Conservation (phyloP, 495 filamentous ascomycete species). For the Aspergillus baeticus region DNA sequence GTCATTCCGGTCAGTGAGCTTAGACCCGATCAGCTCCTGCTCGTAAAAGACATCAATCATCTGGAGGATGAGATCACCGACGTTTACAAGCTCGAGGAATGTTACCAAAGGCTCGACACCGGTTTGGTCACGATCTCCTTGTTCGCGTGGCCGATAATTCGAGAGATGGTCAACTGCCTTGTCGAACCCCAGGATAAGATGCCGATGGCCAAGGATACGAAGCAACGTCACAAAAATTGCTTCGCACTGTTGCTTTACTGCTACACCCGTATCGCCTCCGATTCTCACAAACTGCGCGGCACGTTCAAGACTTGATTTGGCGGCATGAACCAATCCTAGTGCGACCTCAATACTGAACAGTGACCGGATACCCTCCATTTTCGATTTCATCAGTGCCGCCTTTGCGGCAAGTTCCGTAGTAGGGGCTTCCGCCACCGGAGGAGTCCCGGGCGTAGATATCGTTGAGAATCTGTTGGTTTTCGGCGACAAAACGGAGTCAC, state of each 20-base stretch:
- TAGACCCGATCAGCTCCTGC: slow-evolving; percentile 80
- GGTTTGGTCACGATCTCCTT: slow-evolving; percentile 63
- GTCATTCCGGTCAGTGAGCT: slow-evolving; percentile 87
- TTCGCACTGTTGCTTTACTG: slow-evolving; percentile 88
- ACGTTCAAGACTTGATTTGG: slow-evolving; percentile 87
- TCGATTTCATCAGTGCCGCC: slow-evolving; percentile 91
- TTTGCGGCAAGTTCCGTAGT: slow-evolving; percentile 93
- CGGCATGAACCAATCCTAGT: slow-evolving; percentile 79
- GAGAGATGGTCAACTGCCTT: slow-evolving; percentile 89
- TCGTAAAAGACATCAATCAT: slow-evolving; percentile 99
- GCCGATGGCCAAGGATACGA: slow-evolving; percentile 77
- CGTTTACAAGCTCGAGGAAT: slow-evolving; percentile 96
- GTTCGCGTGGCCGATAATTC: slow-evolving; percentile 86
- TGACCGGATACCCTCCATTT: slow-evolving; percentile 87
- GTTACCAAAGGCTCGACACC: slow-evolving; percentile 91
- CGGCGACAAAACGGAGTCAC: slow-evolving; percentile 33
- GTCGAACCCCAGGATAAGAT: slow-evolving; percentile 88
- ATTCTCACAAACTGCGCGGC: slow-evolving; percentile 77
- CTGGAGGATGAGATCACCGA: slow-evolving; percentile 96
- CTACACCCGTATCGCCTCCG: slow-evolving; percentile 73
- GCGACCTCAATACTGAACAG: slow-evolving; percentile 97
- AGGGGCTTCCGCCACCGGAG: slow-evolving; percentile 62
- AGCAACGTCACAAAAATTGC: slow-evolving; percentile 83
- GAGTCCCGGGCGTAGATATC: slow-evolving; percentile 44
- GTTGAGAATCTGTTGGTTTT: slow-evolving; percentile 55